These are phyloP conservation scores for Clonostachys rosea DNA, from an alignment of 2,329 filamentous ascomycete species.

Conservation along the genomic window DNA sequence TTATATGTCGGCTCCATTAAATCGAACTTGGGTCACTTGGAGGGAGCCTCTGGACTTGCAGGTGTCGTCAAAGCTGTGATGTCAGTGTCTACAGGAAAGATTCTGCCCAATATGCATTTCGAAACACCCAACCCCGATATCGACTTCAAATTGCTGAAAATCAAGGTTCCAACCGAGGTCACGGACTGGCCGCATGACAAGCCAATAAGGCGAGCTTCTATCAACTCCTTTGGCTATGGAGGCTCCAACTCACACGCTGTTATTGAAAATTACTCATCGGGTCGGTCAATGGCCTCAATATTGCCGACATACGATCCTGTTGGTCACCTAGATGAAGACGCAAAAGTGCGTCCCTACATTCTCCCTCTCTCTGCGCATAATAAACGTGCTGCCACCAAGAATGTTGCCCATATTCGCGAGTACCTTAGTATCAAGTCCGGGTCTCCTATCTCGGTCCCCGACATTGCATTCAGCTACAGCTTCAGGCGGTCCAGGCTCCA, in stretches of 20 bases:
- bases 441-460: conserved; percentile 9
- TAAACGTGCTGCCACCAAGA: conserved; percentile 4
- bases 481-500: conserved; percentile 9
- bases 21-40: conserved; percentile 39
- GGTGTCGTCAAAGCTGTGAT: conserved; percentile 46
- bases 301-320: background rate
- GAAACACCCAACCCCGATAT: conserved; percentile 43
- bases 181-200: conserved; percentile 17
- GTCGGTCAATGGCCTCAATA: background rate
- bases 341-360: conserved; percentile 7
- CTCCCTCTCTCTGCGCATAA: conserved; percentile 13
- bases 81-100: conserved; percentile 44
- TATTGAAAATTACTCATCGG: conserved; percentile 9
- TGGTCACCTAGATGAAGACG: background rate
- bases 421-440: too few relatives aligned
- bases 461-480: conserved; percentile 12
- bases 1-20: conserved; percentile 9
- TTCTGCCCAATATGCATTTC: conserved; percentile 45
- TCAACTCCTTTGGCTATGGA: conserved; percentile 30
- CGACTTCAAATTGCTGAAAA: conserved; percentile 40
- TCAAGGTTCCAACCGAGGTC: conserved; percentile 26
- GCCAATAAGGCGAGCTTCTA: conserved; percentile 26
- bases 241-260: conserved; percentile 26
- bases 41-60: conserved; percentile 46
- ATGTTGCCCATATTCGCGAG: conserved; percentile 8